phyloP scores from a whole-genome alignment of 352 stramenopile species.

The Blastocystis sp. region DNA sequence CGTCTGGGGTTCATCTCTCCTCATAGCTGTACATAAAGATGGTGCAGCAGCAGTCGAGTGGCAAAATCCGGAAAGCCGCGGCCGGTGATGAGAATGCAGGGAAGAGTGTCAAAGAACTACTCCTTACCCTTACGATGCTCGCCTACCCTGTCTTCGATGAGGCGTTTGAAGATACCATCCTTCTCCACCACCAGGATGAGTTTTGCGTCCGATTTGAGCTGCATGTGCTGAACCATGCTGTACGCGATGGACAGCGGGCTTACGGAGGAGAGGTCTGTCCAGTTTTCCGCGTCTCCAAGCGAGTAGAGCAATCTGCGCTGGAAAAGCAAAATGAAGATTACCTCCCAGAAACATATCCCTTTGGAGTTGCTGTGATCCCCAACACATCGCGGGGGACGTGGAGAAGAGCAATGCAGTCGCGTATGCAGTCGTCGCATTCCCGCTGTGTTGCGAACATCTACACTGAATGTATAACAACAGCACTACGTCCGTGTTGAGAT shows the following conservation, averaged over 20 bases:
- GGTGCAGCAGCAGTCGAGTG: slow-evolving; percentile 28
- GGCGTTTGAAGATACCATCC: slow-evolving; percentile 60
- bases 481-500: slow-evolving; percentile 52
- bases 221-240: not conserved
- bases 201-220: slow-evolving; percentile 17
- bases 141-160: slow-evolving; percentile 46
- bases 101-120: slow-evolving; percentile 56
- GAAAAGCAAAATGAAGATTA: not conserved
- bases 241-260: slow-evolving; percentile 36
- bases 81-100: slow-evolving; percentile 53
- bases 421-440: slow-evolving; percentile 55
- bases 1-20: not conserved
- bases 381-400: slow-evolving; percentile 46
- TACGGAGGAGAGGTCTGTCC: slow-evolving; percentile 5
- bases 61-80: slow-evolving; percentile 51
- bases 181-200: slow-evolving; percentile 59
- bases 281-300: not conserved
- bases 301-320: slow-evolving; percentile 14
- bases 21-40: not conserved
- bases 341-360: slow-evolving; percentile 49
- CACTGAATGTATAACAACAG: not conserved
- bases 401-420: slow-evolving; percentile 54
- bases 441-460: slow-evolving; percentile 55
- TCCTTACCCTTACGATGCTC: not conserved
- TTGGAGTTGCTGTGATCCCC: slow-evolving; percentile 50